Evolutionary conservation across 2,329 filamentous ascomycete species (phyloP).

Genomic region (Curvularia lunata): DNA sequence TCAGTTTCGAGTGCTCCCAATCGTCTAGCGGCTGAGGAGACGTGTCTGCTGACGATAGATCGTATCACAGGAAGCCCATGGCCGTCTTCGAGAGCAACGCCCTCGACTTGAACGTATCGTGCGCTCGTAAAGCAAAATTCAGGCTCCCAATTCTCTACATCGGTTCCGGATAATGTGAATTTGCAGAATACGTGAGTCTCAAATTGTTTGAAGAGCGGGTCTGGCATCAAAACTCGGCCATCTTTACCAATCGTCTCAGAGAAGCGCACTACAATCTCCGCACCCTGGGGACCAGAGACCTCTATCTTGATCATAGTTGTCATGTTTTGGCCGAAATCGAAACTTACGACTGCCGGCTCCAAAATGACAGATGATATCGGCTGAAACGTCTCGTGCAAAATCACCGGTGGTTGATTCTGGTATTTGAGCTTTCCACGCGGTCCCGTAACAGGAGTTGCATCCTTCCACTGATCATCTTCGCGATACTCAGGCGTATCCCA

Average conservation of each 20-base stretch:
- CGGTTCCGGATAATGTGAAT: conserved; percentile 43
- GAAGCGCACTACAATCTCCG: conserved; percentile 41
- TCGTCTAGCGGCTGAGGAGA: conserved; percentile 49
- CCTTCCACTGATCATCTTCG: conserved; percentile 43
- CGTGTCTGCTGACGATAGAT: conserved; percentile 47
- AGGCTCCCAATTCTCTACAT: conserved; percentile 47
- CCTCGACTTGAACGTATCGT: conserved; percentile 53
- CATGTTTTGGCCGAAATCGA: conserved; percentile 45
- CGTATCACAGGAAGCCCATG: conserved; percentile 42
- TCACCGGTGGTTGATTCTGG: conserved; percentile 51
- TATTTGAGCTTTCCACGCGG: conserved; percentile 50
- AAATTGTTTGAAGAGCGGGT: conserved; percentile 50
- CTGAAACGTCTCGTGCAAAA: conserved; percentile 47
- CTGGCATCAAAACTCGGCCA: conserved; percentile 51
- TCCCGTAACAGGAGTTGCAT: conserved; percentile 49
- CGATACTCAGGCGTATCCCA: conserved; percentile 33
- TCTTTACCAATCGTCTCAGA: conserved; percentile 41
- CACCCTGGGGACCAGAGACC: conserved; percentile 35
- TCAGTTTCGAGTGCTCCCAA: conserved; percentile 51
- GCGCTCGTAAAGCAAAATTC: conserved; percentile 55
- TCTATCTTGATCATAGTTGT: conserved; percentile 42
- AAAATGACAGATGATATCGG: conserved; percentile 31
- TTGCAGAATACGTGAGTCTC: conserved; percentile 51
- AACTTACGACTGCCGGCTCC: conserved; percentile 34
- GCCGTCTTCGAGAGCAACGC: conserved; percentile 37